These are phyloP conservation scores for Rauvolfia tetraphylla DNA, from an alignment of 257 asterid species.

Conservation along the genomic window DNA sequence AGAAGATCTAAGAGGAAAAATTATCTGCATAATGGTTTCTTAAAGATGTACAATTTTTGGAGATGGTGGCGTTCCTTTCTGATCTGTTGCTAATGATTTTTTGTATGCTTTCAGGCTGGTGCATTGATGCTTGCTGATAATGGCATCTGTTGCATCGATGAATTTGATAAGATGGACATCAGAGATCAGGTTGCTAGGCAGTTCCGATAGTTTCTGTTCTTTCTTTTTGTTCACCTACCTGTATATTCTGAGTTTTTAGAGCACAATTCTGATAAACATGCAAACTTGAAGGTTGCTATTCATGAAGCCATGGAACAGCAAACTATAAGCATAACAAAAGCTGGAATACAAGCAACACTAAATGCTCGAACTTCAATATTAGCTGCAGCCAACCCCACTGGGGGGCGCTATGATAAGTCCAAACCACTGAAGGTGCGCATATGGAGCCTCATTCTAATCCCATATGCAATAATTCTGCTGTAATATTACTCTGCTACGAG, in stretches of 20 bases:
- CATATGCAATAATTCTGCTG: conserved; percentile 1
- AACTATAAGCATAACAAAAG: conserved; percentile 98
- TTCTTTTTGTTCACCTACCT: conserved; percentile 1
- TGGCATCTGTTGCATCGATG: conserved; percentile 96
- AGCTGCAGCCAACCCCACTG: conserved; percentile 99
- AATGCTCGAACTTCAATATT: conserved; percentile 97
- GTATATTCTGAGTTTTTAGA: not conserved
- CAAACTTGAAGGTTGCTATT: conserved; percentile 75
- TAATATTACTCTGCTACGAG: not conserved
- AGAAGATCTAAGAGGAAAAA: not conserved
- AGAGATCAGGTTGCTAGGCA: conserved; percentile 77
- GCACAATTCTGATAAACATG: conserved; percentile 15
- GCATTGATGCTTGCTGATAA: conserved; percentile 99
- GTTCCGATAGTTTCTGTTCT: conserved; percentile 4
- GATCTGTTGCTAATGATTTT: not conserved
- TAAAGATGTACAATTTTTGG: not conserved
- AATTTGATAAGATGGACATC: conserved; percentile 96
- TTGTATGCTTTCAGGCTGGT: conserved; percentile 66
- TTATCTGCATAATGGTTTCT: not conserved
- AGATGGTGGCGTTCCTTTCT: not conserved
- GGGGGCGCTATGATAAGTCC: conserved; percentile 97
- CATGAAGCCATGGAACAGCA: conserved; percentile 99
- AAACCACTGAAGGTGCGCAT: conserved; percentile 86
- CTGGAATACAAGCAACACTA: conserved; percentile 98
- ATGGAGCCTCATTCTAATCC: not conserved